These are phyloP conservation scores for Kwoniella shandongensis DNA, from an alignment of 768 basidiomycete species.

Conservation along the genomic window DNA sequence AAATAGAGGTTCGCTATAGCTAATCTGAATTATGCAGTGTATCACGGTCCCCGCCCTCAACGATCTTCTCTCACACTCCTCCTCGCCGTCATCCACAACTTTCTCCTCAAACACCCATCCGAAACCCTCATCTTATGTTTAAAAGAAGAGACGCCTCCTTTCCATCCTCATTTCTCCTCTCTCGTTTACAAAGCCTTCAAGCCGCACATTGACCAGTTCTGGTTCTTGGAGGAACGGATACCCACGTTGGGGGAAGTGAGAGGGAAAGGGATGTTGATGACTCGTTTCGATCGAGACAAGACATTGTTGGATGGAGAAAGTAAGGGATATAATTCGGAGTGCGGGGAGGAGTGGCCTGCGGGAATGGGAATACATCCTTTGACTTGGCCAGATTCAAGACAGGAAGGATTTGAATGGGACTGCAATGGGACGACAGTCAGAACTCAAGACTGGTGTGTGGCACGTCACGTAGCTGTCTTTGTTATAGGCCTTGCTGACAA, in stretches of 20 bases:
- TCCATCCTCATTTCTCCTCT: conserved; percentile 60
- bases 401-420: conserved; percentile 71
- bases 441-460: conserved; percentile 77
- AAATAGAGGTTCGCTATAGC: no score
- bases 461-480: background rate
- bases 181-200: conserved; percentile 67
- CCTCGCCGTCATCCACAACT: conserved; percentile 63
- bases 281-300: conserved; percentile 72
- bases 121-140: conserved; percentile 85
- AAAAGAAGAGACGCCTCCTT: conserved; percentile 77
- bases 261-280: conserved; percentile 80
- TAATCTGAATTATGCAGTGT: conserved; percentile 56
- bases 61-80: conserved; percentile 67
- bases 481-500: background rate
- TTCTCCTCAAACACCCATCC: conserved; percentile 63
- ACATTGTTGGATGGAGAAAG: conserved; percentile 10
- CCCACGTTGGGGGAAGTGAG: conserved; percentile 79
- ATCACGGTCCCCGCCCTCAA: conserved; percentile 76
- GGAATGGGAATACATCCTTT: conserved; percentile 85
- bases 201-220: conserved; percentile 57
- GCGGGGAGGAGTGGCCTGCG: conserved; percentile 24
- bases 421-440: conserved; percentile 60
- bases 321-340: no score
- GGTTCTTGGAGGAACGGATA: conserved; percentile 78
- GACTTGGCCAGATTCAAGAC: conserved; percentile 76